These are phyloP conservation scores for Saccharomycopsis babjevae DNA, from an alignment of 805 yeast species.

Conservation along the genomic window DNA sequence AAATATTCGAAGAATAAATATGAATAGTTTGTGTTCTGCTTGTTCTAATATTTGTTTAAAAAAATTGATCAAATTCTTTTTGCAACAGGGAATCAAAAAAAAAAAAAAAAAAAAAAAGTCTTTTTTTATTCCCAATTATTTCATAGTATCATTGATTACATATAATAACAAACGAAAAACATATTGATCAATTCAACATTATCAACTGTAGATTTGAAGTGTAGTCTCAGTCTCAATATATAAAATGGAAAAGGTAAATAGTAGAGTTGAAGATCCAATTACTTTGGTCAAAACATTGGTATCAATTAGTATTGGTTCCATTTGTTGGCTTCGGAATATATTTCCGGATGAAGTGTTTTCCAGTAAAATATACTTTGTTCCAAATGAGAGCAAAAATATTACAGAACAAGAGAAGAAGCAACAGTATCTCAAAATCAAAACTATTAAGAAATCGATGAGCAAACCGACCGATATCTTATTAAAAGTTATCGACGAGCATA, in stretches of 20 bases:
- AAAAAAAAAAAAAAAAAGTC: no score
- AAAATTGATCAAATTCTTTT: no score
- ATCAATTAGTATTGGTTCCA: constrained; percentile 44
- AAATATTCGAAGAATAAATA: no score
- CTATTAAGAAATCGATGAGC: constrained; percentile 36
- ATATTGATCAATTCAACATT: no score
- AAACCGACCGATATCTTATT: constrained; percentile 38
- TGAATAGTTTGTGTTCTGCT: no score
- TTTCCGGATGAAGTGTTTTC: constrained; percentile 45
- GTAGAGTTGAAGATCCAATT: not conserved
- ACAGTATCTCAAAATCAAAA: constrained; percentile 37
- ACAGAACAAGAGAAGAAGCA: constrained; percentile 20
- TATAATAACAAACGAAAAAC: no score
- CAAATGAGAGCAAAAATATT: constrained; percentile 25
- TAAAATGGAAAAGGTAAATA: not conserved
- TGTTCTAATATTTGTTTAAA: no score
- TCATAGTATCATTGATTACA: no score
- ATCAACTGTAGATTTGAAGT: no score
- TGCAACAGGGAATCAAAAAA: no score
- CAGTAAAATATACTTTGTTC: constrained; percentile 26
- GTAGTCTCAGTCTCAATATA: not conserved
- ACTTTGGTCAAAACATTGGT: not conserved
- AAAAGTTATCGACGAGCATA: constrained; percentile 45
- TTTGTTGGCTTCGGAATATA: constrained; percentile 46
- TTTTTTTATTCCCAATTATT: no score